Evolutionary conservation across 371 early-diverging fungal species (phyloP).

Genomic region (Syncephalastrum sp.): DNA sequence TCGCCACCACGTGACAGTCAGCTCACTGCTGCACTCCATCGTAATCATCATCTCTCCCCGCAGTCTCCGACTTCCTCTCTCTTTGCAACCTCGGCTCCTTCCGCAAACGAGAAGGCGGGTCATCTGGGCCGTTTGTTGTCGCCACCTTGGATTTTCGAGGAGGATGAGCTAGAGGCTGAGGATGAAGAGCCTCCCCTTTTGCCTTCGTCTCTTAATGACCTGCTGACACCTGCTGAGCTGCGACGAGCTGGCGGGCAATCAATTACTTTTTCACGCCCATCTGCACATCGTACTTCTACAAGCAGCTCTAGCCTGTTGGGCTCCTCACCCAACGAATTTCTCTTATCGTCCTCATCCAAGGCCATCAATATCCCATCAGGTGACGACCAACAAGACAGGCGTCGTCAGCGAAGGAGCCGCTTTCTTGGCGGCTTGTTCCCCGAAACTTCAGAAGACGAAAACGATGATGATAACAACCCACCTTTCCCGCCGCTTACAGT

Average conservation of each 20-base stretch:
- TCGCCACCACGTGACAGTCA: neutral
- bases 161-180: neutral
- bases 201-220: constrained; percentile 59
- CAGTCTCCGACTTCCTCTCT: neutral
- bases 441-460: constrained; percentile 8
- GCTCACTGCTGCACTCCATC: constrained; percentile 3
- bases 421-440: neutral
- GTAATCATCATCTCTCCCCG: too few relatives aligned
- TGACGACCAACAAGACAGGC: constrained; percentile 4
- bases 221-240: constrained; percentile 54
- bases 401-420: too few relatives aligned
- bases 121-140: neutral
- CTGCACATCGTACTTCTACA: too few relatives aligned
- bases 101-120: neutral
- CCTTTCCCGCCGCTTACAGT: constrained; percentile 27
- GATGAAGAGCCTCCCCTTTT: constrained; percentile 39
- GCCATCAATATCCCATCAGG: constrained; percentile 34
- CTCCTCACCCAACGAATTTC: too few relatives aligned
- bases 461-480: constrained; percentile 11
- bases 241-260: constrained; percentile 10
- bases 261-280: too few relatives aligned
- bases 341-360: constrained; percentile 6
- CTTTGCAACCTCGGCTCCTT: neutral
- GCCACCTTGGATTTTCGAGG: neutral
- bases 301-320: too few relatives aligned